Evolutionary conservation across 2,329 filamentous ascomycete species (phyloP), one percentile per base, ranked within the genome.

Genomic region (Xylariaceae sp.): DNA sequence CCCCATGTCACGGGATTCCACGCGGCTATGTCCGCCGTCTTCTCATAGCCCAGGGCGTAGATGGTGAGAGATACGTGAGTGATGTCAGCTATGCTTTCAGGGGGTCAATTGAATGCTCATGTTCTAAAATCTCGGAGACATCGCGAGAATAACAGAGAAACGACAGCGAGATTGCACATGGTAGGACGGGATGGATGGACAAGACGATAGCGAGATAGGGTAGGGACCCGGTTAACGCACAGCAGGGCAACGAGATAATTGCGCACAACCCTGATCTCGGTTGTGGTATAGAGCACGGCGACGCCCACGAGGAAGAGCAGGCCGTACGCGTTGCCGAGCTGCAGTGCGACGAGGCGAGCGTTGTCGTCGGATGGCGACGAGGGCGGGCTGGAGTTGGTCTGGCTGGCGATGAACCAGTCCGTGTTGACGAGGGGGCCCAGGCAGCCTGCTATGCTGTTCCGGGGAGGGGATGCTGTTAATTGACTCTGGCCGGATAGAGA

Each of bases 1-100:
- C 87, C 87, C 81, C 83, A 88, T n/a, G 84, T 80, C 74, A 86
- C 79, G 32, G 78, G 72, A 67, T 88, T 89, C 87, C 87, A 90
- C 19, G 68, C 71, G 4, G 64, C 69, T 10, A 86, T 69, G 60
- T 82, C 76, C 42, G 80, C 57, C 44, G 81, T 76, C 32, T 71
- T 71, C 9, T 80, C 74, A 65, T 73, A 74, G 8, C 84, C 86
- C 58, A 89, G 74, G 6, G 76, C 78, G 63, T 73, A 71, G 54
- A 80, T 81, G 16, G 81, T 86, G 56, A 85, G 75, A 47, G 76
- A 80, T 22, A 90, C 71, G 66, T 90, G 87, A 2, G 84, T 83
- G 57, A 89, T 72, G 64, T 90, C 86, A 16, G 81, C 86, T 22
- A 83, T 67, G 72, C 65, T 67, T 34, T 36, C 3, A 4, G 15